Conservation (phyloP, 129 eudicot species). For the Smallanthus sonchifolius region DNA sequence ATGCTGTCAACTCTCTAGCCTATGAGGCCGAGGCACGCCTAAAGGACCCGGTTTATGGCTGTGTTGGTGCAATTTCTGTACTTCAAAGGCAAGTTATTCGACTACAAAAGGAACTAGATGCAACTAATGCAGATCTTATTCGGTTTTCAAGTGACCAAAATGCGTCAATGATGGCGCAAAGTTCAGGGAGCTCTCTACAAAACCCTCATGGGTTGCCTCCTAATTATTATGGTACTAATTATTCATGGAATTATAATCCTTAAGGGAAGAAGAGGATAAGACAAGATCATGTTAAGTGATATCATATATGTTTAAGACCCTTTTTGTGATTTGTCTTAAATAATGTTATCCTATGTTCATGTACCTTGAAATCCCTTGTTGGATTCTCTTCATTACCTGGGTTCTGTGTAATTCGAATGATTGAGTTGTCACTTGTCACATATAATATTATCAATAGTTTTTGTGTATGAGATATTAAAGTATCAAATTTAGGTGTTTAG, state of each 20-base stretch:
- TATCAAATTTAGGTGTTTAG: background rate
- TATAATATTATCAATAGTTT: background rate
- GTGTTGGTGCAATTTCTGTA: conserved; percentile 77
- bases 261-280: conserved; percentile 15
- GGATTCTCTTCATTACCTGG: background rate
- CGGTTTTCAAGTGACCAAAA: conserved; percentile 37
- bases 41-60: conserved; percentile 81
- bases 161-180: background rate
- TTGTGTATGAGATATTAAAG: background rate
- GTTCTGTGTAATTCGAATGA: conserved; percentile 12
- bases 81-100: conserved; percentile 70
- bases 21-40: conserved; percentile 84
- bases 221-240: conserved; percentile 20
- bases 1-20: conserved; percentile 80
- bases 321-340: conserved; percentile 10
- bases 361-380: conserved; percentile 19
- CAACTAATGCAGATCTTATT: conserved; percentile 57
- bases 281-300: conserved; percentile 15
- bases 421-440: conserved; percentile 12
- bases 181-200: conserved; percentile 11
- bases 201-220: conserved; percentile 23
- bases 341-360: conserved; percentile 24
- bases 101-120: conserved; percentile 70
- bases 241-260: conserved; percentile 32
- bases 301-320: conserved; percentile 6